Percentiles rank a stretch among this genome's conserved stretches.
Evolutionary conservation across 2,329 filamentous ascomycete genomes (phyloP).

Genomic region (Alternaria alternata): DNA sequence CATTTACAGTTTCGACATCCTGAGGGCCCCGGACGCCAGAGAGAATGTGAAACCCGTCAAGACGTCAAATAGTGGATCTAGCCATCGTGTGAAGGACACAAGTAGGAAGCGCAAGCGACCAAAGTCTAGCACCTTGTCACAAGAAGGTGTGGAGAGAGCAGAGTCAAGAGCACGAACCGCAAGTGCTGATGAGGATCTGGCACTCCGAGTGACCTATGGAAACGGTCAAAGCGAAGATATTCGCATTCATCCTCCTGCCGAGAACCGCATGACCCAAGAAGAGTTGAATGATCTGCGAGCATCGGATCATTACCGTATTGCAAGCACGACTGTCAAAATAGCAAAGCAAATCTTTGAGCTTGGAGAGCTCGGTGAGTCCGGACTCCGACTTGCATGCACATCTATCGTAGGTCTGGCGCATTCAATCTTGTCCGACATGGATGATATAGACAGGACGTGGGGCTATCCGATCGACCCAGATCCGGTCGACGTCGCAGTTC

Average conservation of each 20-base stretch:
- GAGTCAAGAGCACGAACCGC: constrained; percentile 60
- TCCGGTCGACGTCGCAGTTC: constrained; percentile 60
- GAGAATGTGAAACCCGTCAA: constrained; percentile 47
- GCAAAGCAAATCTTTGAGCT: constrained; percentile 65
- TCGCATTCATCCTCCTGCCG: constrained; percentile 52
- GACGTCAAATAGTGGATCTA: constrained; percentile 21
- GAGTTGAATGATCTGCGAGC: constrained; percentile 60
- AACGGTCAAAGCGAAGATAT: constrained; percentile 69
- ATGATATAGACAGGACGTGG: constrained; percentile 64
- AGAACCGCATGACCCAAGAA: constrained; percentile 44
- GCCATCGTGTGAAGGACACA: constrained; percentile 39
- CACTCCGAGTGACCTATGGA: constrained; percentile 65
- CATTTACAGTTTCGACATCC: constrained; percentile 72
- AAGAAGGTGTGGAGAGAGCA: constrained; percentile 53
- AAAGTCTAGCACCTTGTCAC: constrained; percentile 47
- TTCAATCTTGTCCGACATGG: constrained; percentile 63
- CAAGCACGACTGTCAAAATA: constrained; percentile 62
- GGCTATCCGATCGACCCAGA: constrained; percentile 66
- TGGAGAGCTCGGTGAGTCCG: constrained; percentile 34
- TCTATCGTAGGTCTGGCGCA: constrained; percentile 50
- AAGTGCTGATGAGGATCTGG: constrained; percentile 55
- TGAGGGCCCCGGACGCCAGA: constrained; percentile 64
- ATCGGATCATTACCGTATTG: constrained; percentile 65
- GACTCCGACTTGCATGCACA: constrained; percentile 55
- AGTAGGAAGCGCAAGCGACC: constrained; percentile 66